phyloP scores from a whole-genome alignment of 2,329 filamentous ascomycete genomes.

The Pyrenophora graminea region DNA sequence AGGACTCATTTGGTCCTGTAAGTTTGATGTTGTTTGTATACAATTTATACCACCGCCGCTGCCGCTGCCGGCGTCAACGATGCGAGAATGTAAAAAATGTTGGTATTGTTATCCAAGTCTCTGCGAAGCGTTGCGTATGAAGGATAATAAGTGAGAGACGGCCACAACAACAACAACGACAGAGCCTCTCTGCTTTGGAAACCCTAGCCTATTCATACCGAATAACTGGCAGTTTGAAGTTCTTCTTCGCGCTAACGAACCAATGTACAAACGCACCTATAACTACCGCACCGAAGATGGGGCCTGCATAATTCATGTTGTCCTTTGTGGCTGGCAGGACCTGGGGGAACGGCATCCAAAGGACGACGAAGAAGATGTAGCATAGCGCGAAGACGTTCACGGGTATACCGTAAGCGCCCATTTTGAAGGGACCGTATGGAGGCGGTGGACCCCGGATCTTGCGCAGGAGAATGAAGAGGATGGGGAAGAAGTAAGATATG shows the following conservation, averaged over 20 bases:
- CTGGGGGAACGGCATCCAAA: constrained; percentile 40
- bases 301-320: constrained; percentile 41
- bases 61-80: too few species aligned
- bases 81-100: too few species aligned
- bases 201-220: constrained; percentile 20
- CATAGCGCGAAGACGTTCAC: constrained; percentile 33
- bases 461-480: constrained; percentile 33
- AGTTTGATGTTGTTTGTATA: too few species aligned
- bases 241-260: constrained; percentile 23
- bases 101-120: too few species aligned
- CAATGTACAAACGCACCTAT: constrained; percentile 29
- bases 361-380: constrained; percentile 31
- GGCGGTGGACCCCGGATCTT: constrained; percentile 25
- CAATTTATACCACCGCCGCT: too few species aligned
- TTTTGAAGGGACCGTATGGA: constrained; percentile 34
- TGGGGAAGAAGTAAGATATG: constrained; percentile 39
- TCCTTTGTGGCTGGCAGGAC: constrained; percentile 32
- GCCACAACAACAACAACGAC: too few species aligned
- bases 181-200: not conserved
- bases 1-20: too few species aligned
- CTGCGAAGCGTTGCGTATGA: too few species aligned
- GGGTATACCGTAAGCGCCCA: constrained; percentile 30
- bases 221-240: constrained; percentile 29
- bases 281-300: constrained; percentile 33
- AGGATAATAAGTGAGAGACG: too few species aligned